Conservation (phyloP, 2,329 filamentous ascomycete species). For the Fonsecaea monophora region DNA sequence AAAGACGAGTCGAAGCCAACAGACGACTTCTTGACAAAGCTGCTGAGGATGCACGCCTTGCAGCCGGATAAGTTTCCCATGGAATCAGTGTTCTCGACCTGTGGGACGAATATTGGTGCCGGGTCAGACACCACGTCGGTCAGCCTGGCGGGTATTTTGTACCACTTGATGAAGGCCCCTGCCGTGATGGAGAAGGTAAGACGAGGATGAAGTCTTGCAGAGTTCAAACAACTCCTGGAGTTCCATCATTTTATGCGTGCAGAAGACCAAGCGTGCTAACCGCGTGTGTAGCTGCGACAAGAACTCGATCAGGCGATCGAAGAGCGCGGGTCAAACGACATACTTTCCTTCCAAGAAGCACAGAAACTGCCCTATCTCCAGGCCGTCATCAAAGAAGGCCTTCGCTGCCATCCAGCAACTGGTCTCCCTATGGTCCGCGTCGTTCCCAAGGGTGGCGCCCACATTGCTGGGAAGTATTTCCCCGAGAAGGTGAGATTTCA, state of each 20-base stretch:
- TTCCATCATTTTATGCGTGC: background rate
- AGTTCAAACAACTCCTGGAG: background rate
- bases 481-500: conserved; percentile 45
- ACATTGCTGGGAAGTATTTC: conserved; percentile 51
- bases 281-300: conserved; percentile 21
- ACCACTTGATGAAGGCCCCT: conserved; percentile 72
- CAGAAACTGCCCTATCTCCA: conserved; percentile 74
- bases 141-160: conserved; percentile 73
- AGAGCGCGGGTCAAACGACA: conserved; percentile 45
- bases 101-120: conserved; percentile 56
- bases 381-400: conserved; percentile 77
- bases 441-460: conserved; percentile 54
- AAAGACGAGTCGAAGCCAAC: conserved; percentile 36
- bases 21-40: conserved; percentile 52
- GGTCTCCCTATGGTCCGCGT: conserved; percentile 76
- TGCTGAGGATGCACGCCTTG: conserved; percentile 45
- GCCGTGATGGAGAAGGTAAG: conserved; percentile 29
- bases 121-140: conserved; percentile 82
- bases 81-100: conserved; percentile 34
- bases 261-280: conserved; percentile 9
- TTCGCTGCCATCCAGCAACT: conserved; percentile 75
- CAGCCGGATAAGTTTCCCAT: conserved; percentile 45
- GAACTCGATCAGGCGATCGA: conserved; percentile 35
- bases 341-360: conserved; percentile 66
- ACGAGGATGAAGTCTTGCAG: background rate